Conservation (phyloP, 495 filamentous ascomycete genomes). For the Penicillium herquei region DNA sequence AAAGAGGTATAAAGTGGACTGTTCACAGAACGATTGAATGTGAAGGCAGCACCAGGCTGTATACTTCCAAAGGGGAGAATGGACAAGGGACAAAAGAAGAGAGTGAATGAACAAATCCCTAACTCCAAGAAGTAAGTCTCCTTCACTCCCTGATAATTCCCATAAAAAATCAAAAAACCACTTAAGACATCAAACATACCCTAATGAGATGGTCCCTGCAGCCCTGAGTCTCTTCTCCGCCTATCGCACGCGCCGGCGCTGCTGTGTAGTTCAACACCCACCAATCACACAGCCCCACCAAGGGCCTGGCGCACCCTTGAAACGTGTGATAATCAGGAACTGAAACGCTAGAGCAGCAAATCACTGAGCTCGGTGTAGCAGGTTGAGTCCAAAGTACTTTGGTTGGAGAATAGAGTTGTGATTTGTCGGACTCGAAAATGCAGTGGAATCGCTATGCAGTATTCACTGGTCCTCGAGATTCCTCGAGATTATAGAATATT, state of each 20-base stretch:
- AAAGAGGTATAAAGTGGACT: conserved; percentile 1
- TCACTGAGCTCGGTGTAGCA: conserved; percentile 23
- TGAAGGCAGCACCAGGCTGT: conserved; percentile 13
- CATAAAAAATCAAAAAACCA: too few relatives aligned
- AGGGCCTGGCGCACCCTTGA: conserved; percentile 25
- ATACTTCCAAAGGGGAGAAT: conserved; percentile 2
- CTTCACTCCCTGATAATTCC: too few relatives aligned
- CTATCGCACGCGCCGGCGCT: conserved; percentile 15
- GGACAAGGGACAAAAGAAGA: neutral
- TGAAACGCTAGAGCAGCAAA: conserved; percentile 33
- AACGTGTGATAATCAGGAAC: conserved; percentile 27
- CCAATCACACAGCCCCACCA: conserved; percentile 26
- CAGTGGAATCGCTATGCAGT: too few relatives aligned
- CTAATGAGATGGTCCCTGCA: conserved; percentile 5
- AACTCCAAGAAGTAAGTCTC: neutral
- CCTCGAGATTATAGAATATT: too few relatives aligned
- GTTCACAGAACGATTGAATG: conserved; percentile 13
- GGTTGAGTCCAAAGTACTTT: conserved; percentile 5
- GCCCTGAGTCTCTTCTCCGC: conserved; percentile 13
- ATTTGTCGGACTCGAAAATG: too few relatives aligned
- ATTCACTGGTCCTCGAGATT: too few relatives aligned
- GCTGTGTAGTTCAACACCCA: conserved; percentile 11
- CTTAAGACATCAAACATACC: too few relatives aligned
- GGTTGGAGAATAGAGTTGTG: neutral
- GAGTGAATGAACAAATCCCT: neutral